Conservation (phyloP, 2,329 filamentous ascomycete species). For the Gliomastix tumulicola region DNA sequence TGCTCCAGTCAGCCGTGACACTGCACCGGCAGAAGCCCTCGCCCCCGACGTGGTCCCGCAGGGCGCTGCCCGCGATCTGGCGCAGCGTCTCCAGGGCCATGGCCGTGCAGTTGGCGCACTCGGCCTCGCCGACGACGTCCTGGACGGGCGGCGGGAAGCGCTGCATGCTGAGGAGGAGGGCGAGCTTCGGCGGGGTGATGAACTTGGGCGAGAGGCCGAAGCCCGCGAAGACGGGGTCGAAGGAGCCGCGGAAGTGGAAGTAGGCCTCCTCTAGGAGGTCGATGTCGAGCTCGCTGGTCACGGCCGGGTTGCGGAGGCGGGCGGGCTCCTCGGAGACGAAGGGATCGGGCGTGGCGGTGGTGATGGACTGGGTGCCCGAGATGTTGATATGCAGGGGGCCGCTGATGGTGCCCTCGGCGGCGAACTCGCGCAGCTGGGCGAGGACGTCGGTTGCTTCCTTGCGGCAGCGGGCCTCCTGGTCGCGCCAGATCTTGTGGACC, state of each 20-base stretch:
- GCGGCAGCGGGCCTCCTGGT: slow-evolving; percentile 76
- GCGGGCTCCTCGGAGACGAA: slow-evolving; percentile 11
- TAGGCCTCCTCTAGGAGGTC: slow-evolving; percentile 90
- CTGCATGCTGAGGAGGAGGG: slow-evolving; percentile 70
- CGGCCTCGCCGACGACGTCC: slow-evolving; percentile 80
- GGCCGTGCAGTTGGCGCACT: slow-evolving; percentile 63
- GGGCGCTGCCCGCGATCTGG: slow-evolving; percentile 54
- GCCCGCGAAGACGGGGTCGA: slow-evolving; percentile 70
- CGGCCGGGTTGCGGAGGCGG: slow-evolving; percentile 25
- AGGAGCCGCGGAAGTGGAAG: slow-evolving; percentile 71
- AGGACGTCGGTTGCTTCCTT: slow-evolving; percentile 80
- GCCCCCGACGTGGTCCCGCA: slow-evolving; percentile 49
- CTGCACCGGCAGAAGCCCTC: slow-evolving; percentile 66
- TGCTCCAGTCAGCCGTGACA: slow-evolving; percentile 83
- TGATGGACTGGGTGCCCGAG: slow-evolving; percentile 30
- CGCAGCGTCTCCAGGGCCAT: slow-evolving; percentile 80
- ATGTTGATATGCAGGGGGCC: no score
- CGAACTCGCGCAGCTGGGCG: slow-evolving; percentile 75
- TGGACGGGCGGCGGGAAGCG: slow-evolving; percentile 65
- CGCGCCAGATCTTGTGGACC: slow-evolving; percentile 67
- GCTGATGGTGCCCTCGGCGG: slow-evolving; percentile 78
- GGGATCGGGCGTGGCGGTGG: slow-evolving; percentile 17
- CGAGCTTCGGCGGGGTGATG: slow-evolving; percentile 76
- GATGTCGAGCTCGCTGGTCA: slow-evolving; percentile 68
- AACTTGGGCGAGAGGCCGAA: slow-evolving; percentile 85